These are phyloP conservation scores for Betula pendula DNA, from an alignment of 306 rosid species.

Conservation along the genomic window DNA sequence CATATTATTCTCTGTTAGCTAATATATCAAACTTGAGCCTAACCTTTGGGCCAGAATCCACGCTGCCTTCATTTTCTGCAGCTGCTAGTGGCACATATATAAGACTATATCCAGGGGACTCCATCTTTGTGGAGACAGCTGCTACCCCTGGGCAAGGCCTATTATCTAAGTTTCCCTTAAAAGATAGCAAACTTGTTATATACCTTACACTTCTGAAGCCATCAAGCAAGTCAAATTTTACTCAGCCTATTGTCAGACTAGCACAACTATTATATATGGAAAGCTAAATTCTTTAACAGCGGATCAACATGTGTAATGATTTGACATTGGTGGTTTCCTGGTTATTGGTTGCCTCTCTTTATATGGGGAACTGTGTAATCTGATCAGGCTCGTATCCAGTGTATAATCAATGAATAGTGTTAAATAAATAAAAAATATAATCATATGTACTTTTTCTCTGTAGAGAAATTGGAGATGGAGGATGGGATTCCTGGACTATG, in stretches of 20 bases:
- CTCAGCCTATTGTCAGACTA: not conserved
- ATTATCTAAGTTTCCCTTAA: not conserved
- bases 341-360: not conserved
- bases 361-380: not conserved
- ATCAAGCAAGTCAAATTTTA: not conserved
- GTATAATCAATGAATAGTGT: not conserved
- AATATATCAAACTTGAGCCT: not conserved
- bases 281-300: not conserved
- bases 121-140: not conserved
- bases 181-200: not conserved
- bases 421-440: conserved; percentile 16
- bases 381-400: not conserved
- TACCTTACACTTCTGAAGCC: not conserved
- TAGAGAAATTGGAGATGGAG: conserved; percentile 74
- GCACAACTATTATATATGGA: not conserved
- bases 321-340: not conserved
- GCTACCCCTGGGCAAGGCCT: not conserved
- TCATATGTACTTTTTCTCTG: conserved; percentile 28
- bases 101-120: too few relatives aligned
- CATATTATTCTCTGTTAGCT: conserved; percentile 14
- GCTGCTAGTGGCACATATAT: too few relatives aligned
- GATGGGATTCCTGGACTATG: conserved; percentile 76
- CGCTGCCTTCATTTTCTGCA: not conserved
- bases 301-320: not conserved
- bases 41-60: conserved; percentile 12